Base-by-base conservation (phyloP, 1,139 yeast species). In the Komagataea norvegica region DNA sequence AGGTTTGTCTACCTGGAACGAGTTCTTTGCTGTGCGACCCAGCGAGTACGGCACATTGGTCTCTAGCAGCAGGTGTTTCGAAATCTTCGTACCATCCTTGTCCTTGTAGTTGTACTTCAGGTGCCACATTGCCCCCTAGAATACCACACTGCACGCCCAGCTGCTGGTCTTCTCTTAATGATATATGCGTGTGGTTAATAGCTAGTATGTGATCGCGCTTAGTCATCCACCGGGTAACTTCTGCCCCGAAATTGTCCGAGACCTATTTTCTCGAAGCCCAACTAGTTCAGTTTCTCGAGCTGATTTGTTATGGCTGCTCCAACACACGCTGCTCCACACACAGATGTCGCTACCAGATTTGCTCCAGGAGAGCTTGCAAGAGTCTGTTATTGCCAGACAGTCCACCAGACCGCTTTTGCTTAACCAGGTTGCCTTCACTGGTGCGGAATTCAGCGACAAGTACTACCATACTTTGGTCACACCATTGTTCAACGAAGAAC, bases 391-490 rank as follows among this genome's bases (percentile, higher is more conserved):
- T 5, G 15, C 25, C 14, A 36, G 34, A 10, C 55, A 53, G 36
- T 28, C 40, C n/a, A 47, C 57, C 0, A 43, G 40, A 25, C 55
- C 51, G 2, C 41, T 53, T 8, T 34, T 35, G 6, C 25, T 51
- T 27, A 44, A 43, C 29, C 41, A 41, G 17, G 28, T 53, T 20
- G 33, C 47, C 21, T 41, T 53, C 25, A 29, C 44, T 9, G 56
- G 56, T 15, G 54, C 51, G 18, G 54, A 49, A 18, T 46, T 53
- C 34, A 33, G 46, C 11, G 49, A 43, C 20, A 41, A 38, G n/a
- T 53, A 45, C 36, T 44, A 48, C 25, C 29, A 47, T 24, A 43
- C 40, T 20, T 37, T 52, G 18, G 48, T 53, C 8, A 42, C 40
- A 9, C 48, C 52, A 13, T 42, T 43, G 3, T 30, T 47, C 9